phyloP scores from a whole-genome alignment of 2,329 filamentous ascomycete species.

The Xylariaceae sp. region DNA sequence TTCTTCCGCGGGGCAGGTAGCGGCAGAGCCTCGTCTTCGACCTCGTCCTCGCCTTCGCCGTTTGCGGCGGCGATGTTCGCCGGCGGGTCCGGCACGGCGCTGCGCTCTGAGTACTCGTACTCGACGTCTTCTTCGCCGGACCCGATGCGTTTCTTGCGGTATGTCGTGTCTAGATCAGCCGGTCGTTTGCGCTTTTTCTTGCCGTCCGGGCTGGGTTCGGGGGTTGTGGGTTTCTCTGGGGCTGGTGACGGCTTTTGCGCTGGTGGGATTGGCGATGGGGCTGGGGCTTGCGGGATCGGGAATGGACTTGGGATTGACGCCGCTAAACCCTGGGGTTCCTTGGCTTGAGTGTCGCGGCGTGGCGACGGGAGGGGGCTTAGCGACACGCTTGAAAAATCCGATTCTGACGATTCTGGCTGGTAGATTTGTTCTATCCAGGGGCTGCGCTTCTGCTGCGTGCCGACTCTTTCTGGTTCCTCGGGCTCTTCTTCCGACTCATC shows the following conservation, averaged over 20 bases:
- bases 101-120: slow-evolving; percentile 28
- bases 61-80: slow-evolving; percentile 17
- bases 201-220: too few relatives aligned
- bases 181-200: slow-evolving; percentile 19
- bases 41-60: not conserved
- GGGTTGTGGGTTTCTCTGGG: too few relatives aligned
- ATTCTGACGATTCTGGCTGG: not conserved
- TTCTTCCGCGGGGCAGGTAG: not conserved
- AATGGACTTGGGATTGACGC: too few relatives aligned
- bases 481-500: too few relatives aligned
- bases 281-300: too few relatives aligned
- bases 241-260: not conserved
- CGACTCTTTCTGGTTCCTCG: too few relatives aligned
- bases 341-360: not conserved
- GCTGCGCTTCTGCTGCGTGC: too few relatives aligned
- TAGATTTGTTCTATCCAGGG: too few relatives aligned
- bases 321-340: not conserved
- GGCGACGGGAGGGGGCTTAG: not conserved
- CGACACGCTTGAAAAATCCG: too few relatives aligned
- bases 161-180: not conserved
- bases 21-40: not conserved
- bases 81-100: slow-evolving; percentile 24
- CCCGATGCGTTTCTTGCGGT: not conserved
- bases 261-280: too few relatives aligned
- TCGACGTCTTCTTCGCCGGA: slow-evolving; percentile 7